A percentile compares a stretch with the other conserved stretches of the same genome.
These are phyloP conservation scores for Botrytis fabae DNA, from an alignment of 2,329 filamentous ascomycete species.

Conservation along the genomic window DNA sequence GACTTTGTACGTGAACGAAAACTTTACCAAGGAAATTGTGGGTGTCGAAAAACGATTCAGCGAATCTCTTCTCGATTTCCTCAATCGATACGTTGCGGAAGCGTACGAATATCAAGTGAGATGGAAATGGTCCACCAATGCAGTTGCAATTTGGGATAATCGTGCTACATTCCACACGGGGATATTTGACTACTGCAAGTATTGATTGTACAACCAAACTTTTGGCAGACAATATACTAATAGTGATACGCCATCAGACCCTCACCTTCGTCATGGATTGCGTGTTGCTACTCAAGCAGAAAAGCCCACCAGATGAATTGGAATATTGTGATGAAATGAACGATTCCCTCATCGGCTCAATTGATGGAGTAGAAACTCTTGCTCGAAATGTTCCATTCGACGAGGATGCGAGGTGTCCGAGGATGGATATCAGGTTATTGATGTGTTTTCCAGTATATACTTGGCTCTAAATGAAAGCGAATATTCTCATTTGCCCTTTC, in stretches of 20 bases:
- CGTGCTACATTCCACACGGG: conserved; percentile 24
- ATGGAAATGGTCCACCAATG: conserved; percentile 37
- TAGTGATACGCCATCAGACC: background rate
- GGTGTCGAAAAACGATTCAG: conserved; percentile 36
- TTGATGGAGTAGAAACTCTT: background rate
- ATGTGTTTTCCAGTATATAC: background rate
- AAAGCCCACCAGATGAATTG: conserved; percentile 50
- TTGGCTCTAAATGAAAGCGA: background rate
- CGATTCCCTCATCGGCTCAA: background rate
- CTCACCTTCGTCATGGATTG: conserved; percentile 60
- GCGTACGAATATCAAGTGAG: conserved; percentile 37
- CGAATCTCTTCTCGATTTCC: conserved; percentile 33
- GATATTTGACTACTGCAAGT: conserved; percentile 22
- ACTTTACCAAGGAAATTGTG: conserved; percentile 32
- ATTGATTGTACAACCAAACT: background rate
- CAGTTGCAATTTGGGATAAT: conserved; percentile 38
- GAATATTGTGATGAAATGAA: background rate
- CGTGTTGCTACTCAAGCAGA: conserved; percentile 70
- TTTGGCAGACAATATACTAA: conserved; percentile 4
- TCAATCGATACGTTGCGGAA: conserved; percentile 32
- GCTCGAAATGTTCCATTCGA: background rate
- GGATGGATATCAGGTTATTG: background rate
- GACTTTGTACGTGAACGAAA: conserved; percentile 34
- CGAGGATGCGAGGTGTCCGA: background rate
- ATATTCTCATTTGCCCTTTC: background rate